Evolutionary conservation across 768 basidiomycete genomes (phyloP).

Genomic region (Pisolithus tinctorius): DNA sequence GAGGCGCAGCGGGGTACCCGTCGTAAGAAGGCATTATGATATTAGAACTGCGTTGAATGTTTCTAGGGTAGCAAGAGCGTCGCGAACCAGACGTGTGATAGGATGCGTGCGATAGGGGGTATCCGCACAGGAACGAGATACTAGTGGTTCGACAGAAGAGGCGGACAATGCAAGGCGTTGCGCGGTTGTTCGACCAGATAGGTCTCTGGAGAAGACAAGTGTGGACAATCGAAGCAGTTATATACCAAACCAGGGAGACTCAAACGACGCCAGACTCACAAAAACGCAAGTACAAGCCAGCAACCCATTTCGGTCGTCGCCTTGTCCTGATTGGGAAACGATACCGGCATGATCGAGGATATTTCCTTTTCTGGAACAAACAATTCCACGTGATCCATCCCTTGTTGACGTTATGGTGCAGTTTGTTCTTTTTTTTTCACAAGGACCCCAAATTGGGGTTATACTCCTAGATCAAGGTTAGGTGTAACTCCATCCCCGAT

Average conservation of each 20-base stretch:
- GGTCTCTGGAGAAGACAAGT: conserved; percentile 9
- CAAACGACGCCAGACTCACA: background rate
- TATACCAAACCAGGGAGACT: conserved; percentile 18
- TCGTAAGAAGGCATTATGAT: conserved; percentile 39
- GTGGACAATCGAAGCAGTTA: conserved; percentile 10
- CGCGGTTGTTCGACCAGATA: conserved; percentile 8
- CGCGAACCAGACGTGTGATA: conserved; percentile 1
- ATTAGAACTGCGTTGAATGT: conserved; percentile 2
- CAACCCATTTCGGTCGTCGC: conserved; percentile 12
- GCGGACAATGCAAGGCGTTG: conserved; percentile 9
- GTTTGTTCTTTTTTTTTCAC: too few species aligned
- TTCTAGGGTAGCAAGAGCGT: conserved; percentile 1
- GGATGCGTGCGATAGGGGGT: conserved; percentile 1
- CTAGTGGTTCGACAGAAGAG: background rate
- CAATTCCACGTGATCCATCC: background rate
- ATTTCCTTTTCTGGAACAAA: conserved; percentile 9
- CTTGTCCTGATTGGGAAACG: conserved; percentile 17
- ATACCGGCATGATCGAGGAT: background rate
- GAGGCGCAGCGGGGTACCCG: conserved; percentile 34
- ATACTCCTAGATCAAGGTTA: conserved; percentile 1
- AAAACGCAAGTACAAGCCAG: conserved; percentile 21
- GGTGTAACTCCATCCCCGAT: background rate
- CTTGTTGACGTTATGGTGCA: conserved; percentile 2
- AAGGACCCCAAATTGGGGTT: too few species aligned
- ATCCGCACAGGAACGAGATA: conserved; percentile 1